Percentiles rank a stretch among this genome's conserved stretches.
These are phyloP conservation scores for Cymbopogon flexuosus DNA, from an alignment of 202 grass and related monocot genomes.

Conservation along the genomic window DNA sequence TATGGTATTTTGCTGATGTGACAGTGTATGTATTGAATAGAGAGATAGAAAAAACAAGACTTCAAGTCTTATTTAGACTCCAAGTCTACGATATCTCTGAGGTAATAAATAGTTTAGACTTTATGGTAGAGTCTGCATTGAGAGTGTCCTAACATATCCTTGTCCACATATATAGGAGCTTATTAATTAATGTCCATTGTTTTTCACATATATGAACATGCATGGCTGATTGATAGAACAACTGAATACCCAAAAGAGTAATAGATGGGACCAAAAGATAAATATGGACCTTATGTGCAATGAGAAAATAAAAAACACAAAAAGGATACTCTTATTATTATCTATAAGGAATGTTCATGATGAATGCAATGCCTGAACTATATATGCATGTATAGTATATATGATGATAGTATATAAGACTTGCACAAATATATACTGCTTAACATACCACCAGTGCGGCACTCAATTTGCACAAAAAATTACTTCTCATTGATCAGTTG, in stretches of 20 bases:
- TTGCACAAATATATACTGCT: background rate
- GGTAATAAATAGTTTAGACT: too few species aligned
- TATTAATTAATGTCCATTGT: background rate
- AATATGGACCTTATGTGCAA: background rate
- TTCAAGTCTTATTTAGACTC: too few species aligned
- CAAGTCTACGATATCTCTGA: too few species aligned
- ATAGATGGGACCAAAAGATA: background rate
- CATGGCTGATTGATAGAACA: background rate
- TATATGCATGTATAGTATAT: background rate
- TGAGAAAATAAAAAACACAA: background rate
- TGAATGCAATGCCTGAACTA: background rate
- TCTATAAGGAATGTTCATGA: background rate
- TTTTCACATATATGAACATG: constrained; percentile 7
- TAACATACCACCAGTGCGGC: background rate
- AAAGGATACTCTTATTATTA: background rate
- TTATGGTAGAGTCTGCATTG: too few species aligned
- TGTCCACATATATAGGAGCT: background rate
- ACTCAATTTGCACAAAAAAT: background rate
- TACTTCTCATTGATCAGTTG: background rate
- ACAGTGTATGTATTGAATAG: too few species aligned
- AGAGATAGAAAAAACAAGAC: too few species aligned
- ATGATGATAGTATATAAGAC: background rate
- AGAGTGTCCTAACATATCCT: background rate
- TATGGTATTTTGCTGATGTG: too few species aligned
- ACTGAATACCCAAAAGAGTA: background rate